Percentiles rank a stretch among this genome's conserved stretches.
Evolutionary conservation across 768 basidiomycete genomes (phyloP).

Genomic region (Agrocybe praecox): DNA sequence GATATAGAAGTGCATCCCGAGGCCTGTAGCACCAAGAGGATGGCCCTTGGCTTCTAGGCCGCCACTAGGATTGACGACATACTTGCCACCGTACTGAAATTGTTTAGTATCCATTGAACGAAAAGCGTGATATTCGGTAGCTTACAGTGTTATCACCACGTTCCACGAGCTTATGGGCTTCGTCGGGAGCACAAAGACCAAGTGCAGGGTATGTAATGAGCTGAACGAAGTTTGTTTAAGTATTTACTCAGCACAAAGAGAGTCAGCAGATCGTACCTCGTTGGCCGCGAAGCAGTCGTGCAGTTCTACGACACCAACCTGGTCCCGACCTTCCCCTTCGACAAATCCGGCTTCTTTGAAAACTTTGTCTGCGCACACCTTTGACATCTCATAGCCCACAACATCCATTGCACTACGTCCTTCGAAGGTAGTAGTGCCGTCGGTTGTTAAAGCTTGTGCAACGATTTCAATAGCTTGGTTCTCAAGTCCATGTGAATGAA

Average conservation of each 20-base stretch:
- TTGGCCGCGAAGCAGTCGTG: conserved; percentile 88
- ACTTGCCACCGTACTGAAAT: conserved; percentile 78
- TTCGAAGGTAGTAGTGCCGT: conserved; percentile 65
- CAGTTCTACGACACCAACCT: conserved; percentile 83
- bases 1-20: conserved; percentile 89
- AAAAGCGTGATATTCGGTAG: background rate
- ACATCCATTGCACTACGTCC: conserved; percentile 75
- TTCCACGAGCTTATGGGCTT: conserved; percentile 77
- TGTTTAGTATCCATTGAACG: background rate
- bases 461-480: conserved; percentile 89
- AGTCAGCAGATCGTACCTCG: conserved; percentile 48
- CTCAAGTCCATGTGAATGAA: conserved; percentile 69
- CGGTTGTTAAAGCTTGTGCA: conserved; percentile 65
- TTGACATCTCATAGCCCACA: conserved; percentile 80
- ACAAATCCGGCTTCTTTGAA: conserved; percentile 73
- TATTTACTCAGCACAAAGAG: background rate
- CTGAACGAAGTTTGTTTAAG: conserved; percentile 34
- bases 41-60: conserved; percentile 91
- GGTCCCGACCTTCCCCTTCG: conserved; percentile 62
- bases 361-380: conserved; percentile 64
- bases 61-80: conserved; percentile 82
- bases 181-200: conserved; percentile 64
- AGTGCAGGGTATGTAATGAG: conserved; percentile 83
- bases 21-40: conserved; percentile 80
- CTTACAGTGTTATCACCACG: conserved; percentile 77